These are phyloP conservation scores for Colletotrichum musae DNA, from an alignment of 2,329 filamentous ascomycete genomes.

Conservation along the genomic window DNA sequence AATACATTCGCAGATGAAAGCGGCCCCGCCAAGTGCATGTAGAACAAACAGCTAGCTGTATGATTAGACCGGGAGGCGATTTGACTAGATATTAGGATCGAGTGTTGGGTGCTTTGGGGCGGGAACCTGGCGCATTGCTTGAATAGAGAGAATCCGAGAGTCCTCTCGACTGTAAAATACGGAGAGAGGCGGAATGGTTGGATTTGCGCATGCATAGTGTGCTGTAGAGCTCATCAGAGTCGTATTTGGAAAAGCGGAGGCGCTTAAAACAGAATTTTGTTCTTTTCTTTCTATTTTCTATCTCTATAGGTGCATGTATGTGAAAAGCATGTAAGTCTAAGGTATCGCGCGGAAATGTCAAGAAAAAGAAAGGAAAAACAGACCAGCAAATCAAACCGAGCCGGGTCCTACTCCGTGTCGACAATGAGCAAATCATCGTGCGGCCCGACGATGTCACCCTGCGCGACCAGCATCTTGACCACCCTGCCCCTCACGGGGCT, in stretches of 20 bases:
- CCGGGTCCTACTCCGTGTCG: conserved; percentile 18
- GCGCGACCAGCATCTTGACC: conserved; percentile 45
- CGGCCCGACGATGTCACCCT: conserved; percentile 49
- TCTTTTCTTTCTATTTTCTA: neutral
- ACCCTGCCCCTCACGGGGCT: conserved; percentile 48
- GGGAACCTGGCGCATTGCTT: neutral
- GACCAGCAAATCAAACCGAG: neutral
- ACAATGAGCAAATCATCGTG: conserved; percentile 48
- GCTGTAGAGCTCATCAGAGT: neutral
- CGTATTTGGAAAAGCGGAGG: neutral
- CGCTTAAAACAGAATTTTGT: neutral
- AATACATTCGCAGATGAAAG: conserved; percentile 19
- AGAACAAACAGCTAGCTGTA: conserved; percentile 21
- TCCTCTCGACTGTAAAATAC: conserved; percentile 17
- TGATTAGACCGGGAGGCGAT: conserved; percentile 1
- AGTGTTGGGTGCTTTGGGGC: neutral
- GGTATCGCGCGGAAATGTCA: neutral
- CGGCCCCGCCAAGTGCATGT: conserved; percentile 39
- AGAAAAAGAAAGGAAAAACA: neutral
- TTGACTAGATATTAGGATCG: neutral
- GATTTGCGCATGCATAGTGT: neutral
- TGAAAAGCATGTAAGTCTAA: neutral
- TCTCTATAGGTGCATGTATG: no score
- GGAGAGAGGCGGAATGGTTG: conserved; percentile 4
- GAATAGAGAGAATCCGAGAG: conserved; percentile 1